Percentiles rank a stretch among this genome's conserved stretches.
These are phyloP conservation scores for Pezicula rhizophila DNA, from an alignment of 2,329 filamentous ascomycete genomes.

Conservation along the genomic window DNA sequence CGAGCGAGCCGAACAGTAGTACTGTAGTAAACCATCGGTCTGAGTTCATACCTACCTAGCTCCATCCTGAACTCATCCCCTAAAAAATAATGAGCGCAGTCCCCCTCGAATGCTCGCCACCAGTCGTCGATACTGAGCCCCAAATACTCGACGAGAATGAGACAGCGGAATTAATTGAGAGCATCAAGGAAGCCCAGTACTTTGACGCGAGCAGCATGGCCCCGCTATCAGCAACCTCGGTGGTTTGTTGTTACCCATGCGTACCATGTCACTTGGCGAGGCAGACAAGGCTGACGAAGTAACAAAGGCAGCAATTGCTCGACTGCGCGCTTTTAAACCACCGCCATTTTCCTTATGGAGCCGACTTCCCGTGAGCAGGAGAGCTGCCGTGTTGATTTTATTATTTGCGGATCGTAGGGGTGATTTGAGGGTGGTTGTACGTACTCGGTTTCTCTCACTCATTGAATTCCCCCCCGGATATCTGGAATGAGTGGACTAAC, in stretches of 20 bases:
- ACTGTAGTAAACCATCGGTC: too few relatives aligned
- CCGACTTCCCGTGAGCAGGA: conserved; percentile 53
- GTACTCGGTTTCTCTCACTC: too few relatives aligned
- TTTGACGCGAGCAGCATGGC: conserved; percentile 28
- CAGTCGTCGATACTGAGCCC: neutral
- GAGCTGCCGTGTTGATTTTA: conserved; percentile 82
- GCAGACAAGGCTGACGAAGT: neutral
- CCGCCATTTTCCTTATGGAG: conserved; percentile 59
- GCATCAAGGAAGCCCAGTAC: conserved; percentile 24
- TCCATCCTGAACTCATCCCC: neutral
- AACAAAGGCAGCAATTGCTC: conserved; percentile 37
- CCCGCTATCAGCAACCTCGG: conserved; percentile 22
- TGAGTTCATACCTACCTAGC: too few relatives aligned
- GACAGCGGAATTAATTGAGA: conserved; percentile 20
- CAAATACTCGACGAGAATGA: conserved; percentile 24
- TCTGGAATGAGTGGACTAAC: too few relatives aligned
- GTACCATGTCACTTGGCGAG: neutral
- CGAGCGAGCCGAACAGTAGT: too few relatives aligned
- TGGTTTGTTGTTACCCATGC: conserved; percentile 20
- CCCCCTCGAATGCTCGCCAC: neutral
- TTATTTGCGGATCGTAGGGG: conserved; percentile 80
- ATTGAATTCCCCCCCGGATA: too few relatives aligned
- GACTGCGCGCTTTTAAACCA: conserved; percentile 54
- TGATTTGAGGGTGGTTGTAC: conserved; percentile 61
- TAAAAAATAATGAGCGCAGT: neutral